Conservation (phyloP, 2,329 filamentous ascomycete genomes). For the Fusarium sambucinum region DNA sequence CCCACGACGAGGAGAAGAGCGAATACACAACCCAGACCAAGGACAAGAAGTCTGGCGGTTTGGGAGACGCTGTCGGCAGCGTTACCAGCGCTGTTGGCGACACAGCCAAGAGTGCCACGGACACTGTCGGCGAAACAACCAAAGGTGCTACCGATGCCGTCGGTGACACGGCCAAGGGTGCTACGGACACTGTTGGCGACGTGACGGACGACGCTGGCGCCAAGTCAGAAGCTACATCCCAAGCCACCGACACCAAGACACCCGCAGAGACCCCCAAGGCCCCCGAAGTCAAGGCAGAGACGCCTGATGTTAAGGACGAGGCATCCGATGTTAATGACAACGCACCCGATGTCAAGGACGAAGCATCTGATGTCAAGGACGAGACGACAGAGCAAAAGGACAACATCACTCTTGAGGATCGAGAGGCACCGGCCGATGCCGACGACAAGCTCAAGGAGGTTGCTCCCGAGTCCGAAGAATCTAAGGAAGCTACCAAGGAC, state of each 20-base stretch:
- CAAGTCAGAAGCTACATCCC: constrained; percentile 33
- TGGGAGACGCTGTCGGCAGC: constrained; percentile 38
- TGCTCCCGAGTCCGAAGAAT: constrained; percentile 29
- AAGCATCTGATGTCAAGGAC: neutral
- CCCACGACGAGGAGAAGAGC: constrained; percentile 48
- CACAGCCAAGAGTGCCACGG: constrained; percentile 18
- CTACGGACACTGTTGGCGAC: constrained; percentile 3
- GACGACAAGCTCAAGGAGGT: constrained; percentile 35
- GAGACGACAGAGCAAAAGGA: constrained; percentile 26
- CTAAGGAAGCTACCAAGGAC: constrained; percentile 32
- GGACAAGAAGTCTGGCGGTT: constrained; percentile 50
- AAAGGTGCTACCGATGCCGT: constrained; percentile 4
- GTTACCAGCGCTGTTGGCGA: constrained; percentile 27
- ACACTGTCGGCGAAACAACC: constrained; percentile 19
- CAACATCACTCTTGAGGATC: constrained; percentile 37
- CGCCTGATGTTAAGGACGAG: constrained; percentile 12
- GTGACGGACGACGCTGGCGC: constrained; percentile 41
- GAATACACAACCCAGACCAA: constrained; percentile 57
- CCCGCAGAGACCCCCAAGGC: constrained; percentile 37
- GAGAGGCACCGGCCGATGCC: constrained; percentile 34
- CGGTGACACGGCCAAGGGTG: constrained; percentile 7
- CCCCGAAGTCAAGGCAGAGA: constrained; percentile 24
- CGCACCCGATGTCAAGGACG: constrained; percentile 19
- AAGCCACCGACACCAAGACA: constrained; percentile 32
- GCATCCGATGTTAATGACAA: neutral